Percentiles rank a stretch among this genome's conserved stretches.
These are phyloP conservation scores for Acanthamoeba triangularis DNA, from an alignment of 208 protist species.

Conservation along the genomic window DNA sequence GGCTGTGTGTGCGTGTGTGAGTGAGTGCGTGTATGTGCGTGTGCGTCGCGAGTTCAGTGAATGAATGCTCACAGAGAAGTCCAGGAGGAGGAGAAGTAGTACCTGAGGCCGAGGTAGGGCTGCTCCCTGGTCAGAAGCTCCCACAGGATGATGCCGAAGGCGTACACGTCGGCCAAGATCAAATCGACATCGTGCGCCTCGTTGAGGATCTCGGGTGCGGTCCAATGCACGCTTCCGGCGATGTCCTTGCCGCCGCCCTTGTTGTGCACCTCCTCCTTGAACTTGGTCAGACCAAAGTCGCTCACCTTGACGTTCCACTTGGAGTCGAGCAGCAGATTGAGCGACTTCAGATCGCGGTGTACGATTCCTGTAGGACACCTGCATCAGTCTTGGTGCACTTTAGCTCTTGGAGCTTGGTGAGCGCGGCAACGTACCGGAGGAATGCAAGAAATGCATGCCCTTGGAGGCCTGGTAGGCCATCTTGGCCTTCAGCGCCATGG, in stretches of 20 bases:
- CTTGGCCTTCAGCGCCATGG: background rate
- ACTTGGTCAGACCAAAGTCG: conserved; percentile 49
- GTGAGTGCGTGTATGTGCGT: background rate
- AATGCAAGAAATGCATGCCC: conserved; percentile 56
- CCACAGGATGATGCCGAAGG: conserved; percentile 47
- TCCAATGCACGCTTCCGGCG: conserved; percentile 12
- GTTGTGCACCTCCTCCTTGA: conserved; percentile 7
- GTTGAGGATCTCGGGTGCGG: conserved; percentile 45
- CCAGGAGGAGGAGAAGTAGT: background rate
- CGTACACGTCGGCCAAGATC: background rate
- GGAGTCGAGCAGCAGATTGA: conserved; percentile 1
- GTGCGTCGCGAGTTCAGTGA: background rate
- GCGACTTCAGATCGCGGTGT: background rate
- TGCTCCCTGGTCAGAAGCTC: conserved; percentile 27
- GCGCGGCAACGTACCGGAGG: background rate
- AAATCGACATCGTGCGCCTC: background rate
- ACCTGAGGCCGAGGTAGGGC: conserved; percentile 23
- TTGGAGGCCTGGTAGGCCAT: conserved; percentile 63
- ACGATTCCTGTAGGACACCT: background rate
- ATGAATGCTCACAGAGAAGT: background rate
- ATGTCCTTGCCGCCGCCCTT: conserved; percentile 38
- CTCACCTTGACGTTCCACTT: conserved; percentile 1
- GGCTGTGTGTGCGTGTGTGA: background rate
- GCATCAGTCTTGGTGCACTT: background rate
- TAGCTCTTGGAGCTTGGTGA: background rate